A percentile compares a stretch with the other conserved stretches of the same genome.
phyloP scores from a whole-genome alignment of 2,329 filamentous ascomycete genomes.

The Incumbomyces delicatus region DNA sequence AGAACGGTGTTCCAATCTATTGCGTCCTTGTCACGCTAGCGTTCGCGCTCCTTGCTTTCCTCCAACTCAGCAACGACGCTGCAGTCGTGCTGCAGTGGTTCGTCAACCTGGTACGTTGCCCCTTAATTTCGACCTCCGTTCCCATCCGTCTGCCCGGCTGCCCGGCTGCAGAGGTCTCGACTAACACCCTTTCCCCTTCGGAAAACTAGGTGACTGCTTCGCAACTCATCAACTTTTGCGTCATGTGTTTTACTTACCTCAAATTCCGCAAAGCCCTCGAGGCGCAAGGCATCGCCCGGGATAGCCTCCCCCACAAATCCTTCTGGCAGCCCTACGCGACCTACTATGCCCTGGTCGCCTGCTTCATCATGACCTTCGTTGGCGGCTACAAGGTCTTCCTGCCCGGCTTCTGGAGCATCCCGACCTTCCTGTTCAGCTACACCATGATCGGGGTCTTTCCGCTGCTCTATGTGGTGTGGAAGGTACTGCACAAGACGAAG shows the following conservation, averaged over 20 bases:
- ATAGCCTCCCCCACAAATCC: conserved; percentile 60
- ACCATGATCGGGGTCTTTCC: conserved; percentile 65
- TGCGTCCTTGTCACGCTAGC: conserved; percentile 57
- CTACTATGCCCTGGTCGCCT: conserved; percentile 54
- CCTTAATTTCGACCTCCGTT: too few relatives aligned
- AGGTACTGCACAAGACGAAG: conserved; percentile 55
- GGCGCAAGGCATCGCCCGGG: conserved; percentile 58
- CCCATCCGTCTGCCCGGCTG: too few relatives aligned
- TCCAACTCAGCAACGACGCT: conserved; percentile 57
- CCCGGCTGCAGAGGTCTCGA: too few relatives aligned
- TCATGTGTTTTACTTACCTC: conserved; percentile 61
- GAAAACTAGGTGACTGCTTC: conserved; percentile 52
- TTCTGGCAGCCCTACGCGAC: conserved; percentile 62
- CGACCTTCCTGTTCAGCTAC: conserved; percentile 68
- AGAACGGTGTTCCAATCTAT: conserved; percentile 61
- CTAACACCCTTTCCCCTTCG: too few relatives aligned
- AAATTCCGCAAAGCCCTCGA: conserved; percentile 60
- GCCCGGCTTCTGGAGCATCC: conserved; percentile 55
- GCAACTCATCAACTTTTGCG: conserved; percentile 62
- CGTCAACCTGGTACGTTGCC: conserved; percentile 51
- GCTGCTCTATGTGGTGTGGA: conserved; percentile 60
- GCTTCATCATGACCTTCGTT: conserved; percentile 62
- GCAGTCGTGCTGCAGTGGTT: conserved; percentile 65
- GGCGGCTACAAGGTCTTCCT: conserved; percentile 69
- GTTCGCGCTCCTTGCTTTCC: conserved; percentile 62